These are phyloP conservation scores for Gloeopeniophorella convolvens DNA, from an alignment of 768 basidiomycete species.

Conservation along the genomic window DNA sequence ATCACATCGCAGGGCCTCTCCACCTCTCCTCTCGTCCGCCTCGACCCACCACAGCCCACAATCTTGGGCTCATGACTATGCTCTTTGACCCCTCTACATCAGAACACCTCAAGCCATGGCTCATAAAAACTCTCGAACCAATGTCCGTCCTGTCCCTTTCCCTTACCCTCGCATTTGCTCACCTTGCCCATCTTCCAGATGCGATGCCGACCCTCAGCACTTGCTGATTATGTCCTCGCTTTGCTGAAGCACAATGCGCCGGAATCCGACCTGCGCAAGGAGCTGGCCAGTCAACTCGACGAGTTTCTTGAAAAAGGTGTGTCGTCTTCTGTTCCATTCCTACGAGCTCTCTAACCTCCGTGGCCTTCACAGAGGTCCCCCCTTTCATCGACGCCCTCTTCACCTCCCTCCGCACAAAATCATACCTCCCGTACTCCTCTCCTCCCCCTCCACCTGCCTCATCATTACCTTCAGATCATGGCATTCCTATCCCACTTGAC, in stretches of 20 bases:
- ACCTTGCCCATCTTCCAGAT: slow-evolving; percentile 42
- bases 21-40: no score
- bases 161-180: not conserved
- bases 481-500: slow-evolving; percentile 79
- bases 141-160: slow-evolving; percentile 50
- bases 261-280: slow-evolving; percentile 75
- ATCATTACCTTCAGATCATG: slow-evolving; percentile 42
- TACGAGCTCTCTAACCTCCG: slow-evolving; percentile 11
- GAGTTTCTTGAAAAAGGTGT: slow-evolving; percentile 92
- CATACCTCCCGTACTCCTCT: slow-evolving; percentile 69
- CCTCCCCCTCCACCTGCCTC: slow-evolving; percentile 29
- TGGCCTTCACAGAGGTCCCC: slow-evolving; percentile 44
- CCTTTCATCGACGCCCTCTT: slow-evolving; percentile 84
- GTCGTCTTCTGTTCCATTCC: slow-evolving; percentile 22
- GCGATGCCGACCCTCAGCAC: slow-evolving; percentile 94
- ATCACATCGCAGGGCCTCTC: no score
- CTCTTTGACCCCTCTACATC: slow-evolving; percentile 60
- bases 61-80: slow-evolving; percentile 39
- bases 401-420: slow-evolving; percentile 76
- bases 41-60: no score
- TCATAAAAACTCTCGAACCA: slow-evolving; percentile 82
- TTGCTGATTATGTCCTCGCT: slow-evolving; percentile 92
- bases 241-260: slow-evolving; percentile 85
- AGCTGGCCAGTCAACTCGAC: slow-evolving; percentile 68
- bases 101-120: slow-evolving; percentile 77